These are phyloP conservation scores for Diplodia corticola DNA, from an alignment of 2,329 filamentous ascomycete genomes.

Conservation along the genomic window DNA sequence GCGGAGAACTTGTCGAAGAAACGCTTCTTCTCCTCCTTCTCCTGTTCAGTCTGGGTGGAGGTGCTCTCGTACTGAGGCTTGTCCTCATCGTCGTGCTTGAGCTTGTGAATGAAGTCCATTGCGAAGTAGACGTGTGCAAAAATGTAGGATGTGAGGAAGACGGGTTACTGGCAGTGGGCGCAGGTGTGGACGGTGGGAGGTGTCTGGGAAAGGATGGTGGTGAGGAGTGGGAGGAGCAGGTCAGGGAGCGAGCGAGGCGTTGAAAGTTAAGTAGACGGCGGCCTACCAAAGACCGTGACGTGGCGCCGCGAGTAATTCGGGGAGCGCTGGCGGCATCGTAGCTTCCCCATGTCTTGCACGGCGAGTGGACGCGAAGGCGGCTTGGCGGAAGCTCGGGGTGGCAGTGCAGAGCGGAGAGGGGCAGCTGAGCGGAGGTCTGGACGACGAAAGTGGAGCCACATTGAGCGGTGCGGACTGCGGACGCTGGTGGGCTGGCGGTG, in stretches of 20 bases:
- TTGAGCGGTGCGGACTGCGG: background rate
- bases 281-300: constrained; percentile 6
- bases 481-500: constrained; percentile 12
- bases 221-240: background rate
- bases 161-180: background rate
- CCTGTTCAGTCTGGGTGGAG: constrained; percentile 13
- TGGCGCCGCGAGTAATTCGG: constrained; percentile 11
- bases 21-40: constrained; percentile 9
- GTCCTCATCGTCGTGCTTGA: constrained; percentile 17
- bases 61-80: constrained; percentile 6
- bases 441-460: constrained; percentile 7
- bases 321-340: background rate
- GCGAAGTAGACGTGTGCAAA: background rate
- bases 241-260: background rate
- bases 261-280: constrained; percentile 9
- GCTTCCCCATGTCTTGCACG: background rate
- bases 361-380: background rate
- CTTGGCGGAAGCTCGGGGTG: constrained; percentile 17
- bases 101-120: constrained; percentile 22
- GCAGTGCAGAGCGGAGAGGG: constrained; percentile 19
- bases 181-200: background rate
- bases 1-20: constrained; percentile 10
- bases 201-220: background rate
- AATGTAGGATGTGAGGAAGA: background rate
- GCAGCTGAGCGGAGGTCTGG: background rate